Base-by-base conservation (phyloP, 495 filamentous ascomycete genomes). In the Tuber aestivum region DNA sequence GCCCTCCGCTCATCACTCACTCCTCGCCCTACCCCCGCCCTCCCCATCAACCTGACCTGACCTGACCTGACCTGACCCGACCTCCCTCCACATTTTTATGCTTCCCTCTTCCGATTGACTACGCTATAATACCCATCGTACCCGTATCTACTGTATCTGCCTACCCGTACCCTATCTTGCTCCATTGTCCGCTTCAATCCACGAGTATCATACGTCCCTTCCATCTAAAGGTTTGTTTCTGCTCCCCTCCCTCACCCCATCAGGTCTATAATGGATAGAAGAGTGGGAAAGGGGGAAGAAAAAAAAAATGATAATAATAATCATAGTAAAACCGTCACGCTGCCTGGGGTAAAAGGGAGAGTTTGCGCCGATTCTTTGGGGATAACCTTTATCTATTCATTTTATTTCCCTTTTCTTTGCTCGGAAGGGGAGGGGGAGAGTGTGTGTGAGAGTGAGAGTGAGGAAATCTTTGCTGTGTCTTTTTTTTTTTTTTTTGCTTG, bases 1-100 rank as follows among this genome's bases (percentile, higher is more conserved):
- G 20, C 32, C 23, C 42, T 68, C 42, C 56, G 37, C 37, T 71
- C 40, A 71, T 71, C n/a, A 44, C 70, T 71, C 70, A 32, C 42
- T n/a, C 35, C 73, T 48, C 38, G 35, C 42, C 23, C 10, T n/a
- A 70, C 68, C 73, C 73, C 73, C 42, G 7, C 35, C 68, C 50
- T 61, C 50, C 50, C 50, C 50, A 32, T 50, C 50, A 56, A 65
- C 56, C 27, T 32, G 27, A 16, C 56, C n/a, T 65, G 10, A 35
- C 56, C 56, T 21, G 23, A 21, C 45, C 20, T 50, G 38, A 40
- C 38, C 38, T 40, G n/a, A n/a, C n/a, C n/a, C n/a, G 16, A 65
- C 27, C 56, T 65, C 56, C n/a, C 56, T 35, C 27, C 56, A 32
- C 27, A 65, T 35, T 65, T 65, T 27, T 50, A 18, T 65, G 27